These are phyloP conservation scores for Tricholomella constricta DNA, from an alignment of 768 basidiomycete species.

Conservation along the genomic window DNA sequence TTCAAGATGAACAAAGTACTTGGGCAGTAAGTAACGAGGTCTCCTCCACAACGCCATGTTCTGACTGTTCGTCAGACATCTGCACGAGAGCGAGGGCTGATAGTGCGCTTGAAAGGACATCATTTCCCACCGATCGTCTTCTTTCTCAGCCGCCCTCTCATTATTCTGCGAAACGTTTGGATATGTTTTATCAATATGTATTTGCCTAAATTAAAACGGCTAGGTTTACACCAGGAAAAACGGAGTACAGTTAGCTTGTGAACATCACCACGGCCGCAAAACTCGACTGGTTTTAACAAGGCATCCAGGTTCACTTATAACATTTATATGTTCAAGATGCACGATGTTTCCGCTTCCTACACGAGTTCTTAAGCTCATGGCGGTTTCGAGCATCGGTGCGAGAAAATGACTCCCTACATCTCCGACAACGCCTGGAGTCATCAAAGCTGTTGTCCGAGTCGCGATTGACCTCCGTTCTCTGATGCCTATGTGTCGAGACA, in stretches of 20 bases:
- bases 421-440: conserved; percentile 17
- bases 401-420: conserved; percentile 25
- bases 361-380: conserved; percentile 26
- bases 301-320: too few species aligned
- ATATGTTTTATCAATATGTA: conserved; percentile 7
- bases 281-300: too few species aligned
- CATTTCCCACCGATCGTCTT: not conserved
- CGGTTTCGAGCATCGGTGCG: conserved; percentile 29
- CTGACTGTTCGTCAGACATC: conserved; percentile 29
- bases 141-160: not conserved
- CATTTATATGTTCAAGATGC: not conserved
- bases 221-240: not conserved
- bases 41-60: not conserved
- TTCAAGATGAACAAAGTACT: conserved; percentile 94
- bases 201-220: conserved; percentile 13
- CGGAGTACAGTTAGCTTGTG: too few species aligned
- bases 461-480: not conserved
- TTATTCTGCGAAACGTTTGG: not conserved
- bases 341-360: conserved; percentile 23
- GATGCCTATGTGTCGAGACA: conserved; percentile 22
- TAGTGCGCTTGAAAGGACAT: not conserved
- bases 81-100: conserved; percentile 35
- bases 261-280: not conserved
- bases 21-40: conserved; percentile 57
- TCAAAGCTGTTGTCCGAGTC: conserved; percentile 2